Evolutionary conservation across 1,284 basidiomycete species (phyloP), one percentile per base, ranked within the genome.

Genomic region (Apiotrichum siamense): DNA sequence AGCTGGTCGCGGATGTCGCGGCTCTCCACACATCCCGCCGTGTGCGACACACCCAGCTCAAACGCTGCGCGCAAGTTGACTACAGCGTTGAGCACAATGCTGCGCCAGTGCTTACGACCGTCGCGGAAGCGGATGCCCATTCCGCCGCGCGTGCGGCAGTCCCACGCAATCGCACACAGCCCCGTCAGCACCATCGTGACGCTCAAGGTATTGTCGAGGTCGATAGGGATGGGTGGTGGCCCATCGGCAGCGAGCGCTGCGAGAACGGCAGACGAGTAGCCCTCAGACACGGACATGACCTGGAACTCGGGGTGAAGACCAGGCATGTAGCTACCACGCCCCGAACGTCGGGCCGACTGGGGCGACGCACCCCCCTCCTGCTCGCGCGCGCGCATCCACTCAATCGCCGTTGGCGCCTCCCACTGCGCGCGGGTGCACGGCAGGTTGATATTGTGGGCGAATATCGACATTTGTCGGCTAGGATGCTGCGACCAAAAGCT

Each of bases 401-500:
- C 66, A 9, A 49, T 32, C 2, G 66, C 58, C 7, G 54, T 62
- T 4, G 46, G 18, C 7, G 68, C 68, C 35, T 70, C 64, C 68
- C 68, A 70, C 49, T 65, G 60, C 2, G 49, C 35, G 29, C 55
- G 49, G 7, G 63, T 47, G 44, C 62, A 59, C 20, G 68, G 66
- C 4, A 70, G 56, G 26, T 52, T 55, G 45, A 69, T 52, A 44
- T 67, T 62, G 50, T 70, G 68, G 7, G 68, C 68, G 41, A 70
- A 70, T 31, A 70, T 65, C 1, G 63, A 65, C 11, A 70, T 55
- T 52, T 69, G 67, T 11, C 68, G 57, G 7, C 60, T 61, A 13
- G 62, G 60, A 44, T 69, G 66, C 50, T 69, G 66, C 27, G 64
- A 66, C 67, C 66, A 70, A 54, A 69, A 70, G 13, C 59, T 53